Base-by-base conservation (phyloP, 179 eudicot genomes). In the Pouteria campechiana region DNA sequence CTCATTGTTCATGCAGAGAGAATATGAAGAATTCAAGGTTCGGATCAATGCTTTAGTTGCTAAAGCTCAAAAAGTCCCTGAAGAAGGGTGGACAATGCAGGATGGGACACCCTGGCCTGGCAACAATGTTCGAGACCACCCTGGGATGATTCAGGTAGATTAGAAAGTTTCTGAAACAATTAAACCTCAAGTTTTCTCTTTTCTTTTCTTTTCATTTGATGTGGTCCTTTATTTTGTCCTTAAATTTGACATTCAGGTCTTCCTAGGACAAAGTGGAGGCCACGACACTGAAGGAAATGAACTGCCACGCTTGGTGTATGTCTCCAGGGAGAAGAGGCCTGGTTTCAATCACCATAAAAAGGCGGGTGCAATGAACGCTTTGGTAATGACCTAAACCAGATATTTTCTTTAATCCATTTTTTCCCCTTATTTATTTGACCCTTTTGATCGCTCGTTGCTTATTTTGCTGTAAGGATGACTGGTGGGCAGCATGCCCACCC, bases 101-200 rank as follows among this genome's bases (percentile, higher is more conserved):
- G 69, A 64, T 41, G 69, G 69, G 23, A 64, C 69, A 15, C 55
- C 64, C 2, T 65, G 70, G 70, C 70, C 70, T 1, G 70, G 70
- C 42, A 65, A 65, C 32, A 52, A 65, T 27, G 29, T 43, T 5
- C 31, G 69, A 29, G 69, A 64, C 37, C 69, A 64, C 35, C 69
- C 69, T 8, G 69, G 69, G 40, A 64, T 64, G 69, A 64, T 64
- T 22, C 69, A 64, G 48, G 69, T 52, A 41, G 16, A n/a, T n/a
- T n/a, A n/a, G n/a, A n/a, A n/a, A n/a, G n/a, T n/a, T n/a, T n/a
- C n/a, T n/a, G n/a, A n/a, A n/a, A n/a, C n/a, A n/a, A n/a, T n/a
- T n/a, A n/a, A n/a, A n/a, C n/a, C n/a, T n/a, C n/a, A n/a, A n/a
- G n/a, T n/a, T n/a, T n/a, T n/a, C n/a, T n/a, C n/a, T n/a, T n/a